These are phyloP conservation scores for Hansenula sp. DNA, from an alignment of 1,139 yeast species.

Conservation along the genomic window DNA sequence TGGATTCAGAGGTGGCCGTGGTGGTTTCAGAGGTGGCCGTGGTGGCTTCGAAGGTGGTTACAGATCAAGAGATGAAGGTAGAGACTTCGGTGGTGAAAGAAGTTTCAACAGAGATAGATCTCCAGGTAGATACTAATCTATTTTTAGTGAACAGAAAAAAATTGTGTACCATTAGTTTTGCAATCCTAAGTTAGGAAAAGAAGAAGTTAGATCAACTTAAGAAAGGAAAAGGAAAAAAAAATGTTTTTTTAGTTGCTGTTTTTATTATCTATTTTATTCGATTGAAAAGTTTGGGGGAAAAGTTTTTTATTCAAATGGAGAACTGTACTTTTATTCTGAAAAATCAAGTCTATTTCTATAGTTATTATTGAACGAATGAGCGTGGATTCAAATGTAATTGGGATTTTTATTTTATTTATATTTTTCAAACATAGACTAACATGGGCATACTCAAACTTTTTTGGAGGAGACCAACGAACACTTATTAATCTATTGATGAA, in stretches of 20 bases:
- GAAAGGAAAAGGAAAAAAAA: not conserved
- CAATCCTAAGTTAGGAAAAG: not conserved
- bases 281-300: not conserved
- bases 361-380: conserved; percentile 3
- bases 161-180: not conserved
- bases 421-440: not conserved
- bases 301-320: not conserved
- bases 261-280: conserved; percentile 2
- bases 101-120: conserved; percentile 52
- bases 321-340: too few species aligned
- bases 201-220: too few species aligned
- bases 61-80: conserved; percentile 31
- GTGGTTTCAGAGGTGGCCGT: conserved; percentile 48
- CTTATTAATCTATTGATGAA: too few species aligned
- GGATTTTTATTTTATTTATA: not conserved
- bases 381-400: conserved; percentile 1
- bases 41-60: conserved; percentile 36
- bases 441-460: not conserved
- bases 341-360: not conserved
- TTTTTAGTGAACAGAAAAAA: not conserved
- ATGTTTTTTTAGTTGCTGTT: not conserved
- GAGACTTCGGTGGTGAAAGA: conserved; percentile 26
- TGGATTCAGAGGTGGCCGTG: conserved; percentile 35
- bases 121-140: conserved; percentile 46
- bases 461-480: not conserved